Evolutionary conservation across 441 rosid genomes (phyloP).

Genomic region (Adansonia gregorii): DNA sequence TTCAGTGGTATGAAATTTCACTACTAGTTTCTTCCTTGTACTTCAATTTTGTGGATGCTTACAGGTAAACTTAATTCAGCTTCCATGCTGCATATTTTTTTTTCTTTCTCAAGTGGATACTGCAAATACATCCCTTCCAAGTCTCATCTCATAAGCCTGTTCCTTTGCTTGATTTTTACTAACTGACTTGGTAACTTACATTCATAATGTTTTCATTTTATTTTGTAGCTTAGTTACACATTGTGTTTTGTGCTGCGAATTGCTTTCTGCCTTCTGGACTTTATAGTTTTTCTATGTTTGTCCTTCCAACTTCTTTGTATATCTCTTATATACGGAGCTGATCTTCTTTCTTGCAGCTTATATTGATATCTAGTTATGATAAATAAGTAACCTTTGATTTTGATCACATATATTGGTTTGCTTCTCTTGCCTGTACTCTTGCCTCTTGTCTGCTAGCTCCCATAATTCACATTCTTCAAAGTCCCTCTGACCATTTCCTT

Average conservation of each 20-base stretch:
- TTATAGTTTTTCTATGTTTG: background rate
- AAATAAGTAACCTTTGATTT: background rate
- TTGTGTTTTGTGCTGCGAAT: background rate
- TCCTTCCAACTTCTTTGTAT: background rate
- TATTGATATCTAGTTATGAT: conserved; percentile 14
- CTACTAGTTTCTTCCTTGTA: background rate
- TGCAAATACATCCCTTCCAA: background rate
- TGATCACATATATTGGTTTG: background rate
- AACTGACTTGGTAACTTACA: background rate
- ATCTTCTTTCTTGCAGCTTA: conserved; percentile 3
- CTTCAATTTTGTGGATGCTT: background rate
- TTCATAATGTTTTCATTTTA: background rate
- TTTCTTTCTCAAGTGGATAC: background rate
- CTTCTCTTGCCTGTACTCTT: background rate
- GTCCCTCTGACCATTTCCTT: conserved; percentile 2
- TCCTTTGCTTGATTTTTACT: background rate
- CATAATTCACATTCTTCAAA: background rate
- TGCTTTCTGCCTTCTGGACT: background rate
- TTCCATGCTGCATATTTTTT: background rate
- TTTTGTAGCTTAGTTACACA: background rate
- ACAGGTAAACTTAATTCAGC: background rate
- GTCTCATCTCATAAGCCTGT: background rate
- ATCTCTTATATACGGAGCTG: background rate
- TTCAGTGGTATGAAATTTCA: background rate
- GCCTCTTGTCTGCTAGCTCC: background rate